phyloP scores from a whole-genome alignment of 2,329 filamentous ascomycete species.

The Hortaea werneckii region DNA sequence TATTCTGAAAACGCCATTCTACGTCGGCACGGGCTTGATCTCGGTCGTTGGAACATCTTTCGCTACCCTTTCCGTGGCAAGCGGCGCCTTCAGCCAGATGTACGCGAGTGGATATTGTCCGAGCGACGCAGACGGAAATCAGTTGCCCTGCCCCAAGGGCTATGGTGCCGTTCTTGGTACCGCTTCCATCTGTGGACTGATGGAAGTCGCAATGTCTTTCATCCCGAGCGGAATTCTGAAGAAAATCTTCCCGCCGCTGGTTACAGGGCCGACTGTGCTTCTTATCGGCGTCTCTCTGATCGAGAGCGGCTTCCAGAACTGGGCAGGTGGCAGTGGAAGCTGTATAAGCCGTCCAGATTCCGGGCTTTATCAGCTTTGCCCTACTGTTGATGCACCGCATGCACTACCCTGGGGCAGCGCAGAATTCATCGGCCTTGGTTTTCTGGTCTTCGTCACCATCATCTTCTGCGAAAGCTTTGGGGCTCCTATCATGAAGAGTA shows the following conservation, averaged over 20 bases:
- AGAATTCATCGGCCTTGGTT: constrained; percentile 69
- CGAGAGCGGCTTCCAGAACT: constrained; percentile 60
- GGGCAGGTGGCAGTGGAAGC: constrained; percentile 64
- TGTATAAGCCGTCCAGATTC: constrained; percentile 36
- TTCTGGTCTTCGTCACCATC: constrained; percentile 70
- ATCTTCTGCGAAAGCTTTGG: constrained; percentile 74
- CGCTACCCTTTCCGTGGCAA: constrained; percentile 62
- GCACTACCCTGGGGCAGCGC: constrained; percentile 67
- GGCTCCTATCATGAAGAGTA: constrained; percentile 74
- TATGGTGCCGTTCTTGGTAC: constrained; percentile 71
- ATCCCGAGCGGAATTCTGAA: constrained; percentile 54
- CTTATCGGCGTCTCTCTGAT: constrained; percentile 67
- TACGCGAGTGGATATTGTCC: constrained; percentile 63
- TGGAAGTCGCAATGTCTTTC: constrained; percentile 67
- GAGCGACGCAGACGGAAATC: constrained; percentile 46
- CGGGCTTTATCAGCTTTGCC: constrained; percentile 55
- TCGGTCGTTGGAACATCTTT: constrained; percentile 74
- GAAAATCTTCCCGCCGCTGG: constrained; percentile 63
- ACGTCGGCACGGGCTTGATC: constrained; percentile 67
- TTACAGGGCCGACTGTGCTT: constrained; percentile 58
- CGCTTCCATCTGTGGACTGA: constrained; percentile 33
- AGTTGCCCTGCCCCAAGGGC: constrained; percentile 62
- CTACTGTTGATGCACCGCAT: constrained; percentile 56
- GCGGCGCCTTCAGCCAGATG: constrained; percentile 65
- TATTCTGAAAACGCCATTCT: constrained; percentile 62